A percentile compares a stretch with the other conserved stretches of the same genome.
These are phyloP conservation scores for Phytopythium cucurbitacearum DNA, from an alignment of 352 stramenopile genomes.

Conservation along the genomic window DNA sequence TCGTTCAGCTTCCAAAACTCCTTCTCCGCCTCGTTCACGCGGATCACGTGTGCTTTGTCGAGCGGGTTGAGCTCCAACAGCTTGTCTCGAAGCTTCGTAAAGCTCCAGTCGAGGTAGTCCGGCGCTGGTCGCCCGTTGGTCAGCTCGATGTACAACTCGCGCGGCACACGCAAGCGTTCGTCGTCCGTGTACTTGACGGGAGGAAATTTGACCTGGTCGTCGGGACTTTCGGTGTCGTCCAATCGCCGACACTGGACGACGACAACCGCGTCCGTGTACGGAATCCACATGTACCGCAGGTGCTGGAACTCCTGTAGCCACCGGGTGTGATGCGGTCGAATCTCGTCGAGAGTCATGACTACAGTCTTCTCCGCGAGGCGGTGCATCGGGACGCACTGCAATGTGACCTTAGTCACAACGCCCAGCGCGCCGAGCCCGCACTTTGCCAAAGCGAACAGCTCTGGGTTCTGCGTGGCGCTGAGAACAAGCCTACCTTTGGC, in stretches of 20 bases:
- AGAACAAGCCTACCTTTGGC: slow-evolving; percentile 89
- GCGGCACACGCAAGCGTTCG: slow-evolving; percentile 69
- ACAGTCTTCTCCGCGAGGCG: slow-evolving; percentile 92
- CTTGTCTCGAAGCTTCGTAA: slow-evolving; percentile 83
- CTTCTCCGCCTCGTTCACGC: slow-evolving; percentile 94
- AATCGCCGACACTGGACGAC: slow-evolving; percentile 89
- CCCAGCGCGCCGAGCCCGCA: slow-evolving; percentile 94
- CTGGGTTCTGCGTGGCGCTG: slow-evolving; percentile 62
- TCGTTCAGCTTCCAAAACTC: slow-evolving; percentile 95
- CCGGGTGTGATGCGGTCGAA: slow-evolving; percentile 69
- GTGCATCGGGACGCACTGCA: slow-evolving; percentile 94
- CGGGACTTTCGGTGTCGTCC: slow-evolving; percentile 35
- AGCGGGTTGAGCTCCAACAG: slow-evolving; percentile 84
- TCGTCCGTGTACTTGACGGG: slow-evolving; percentile 43
- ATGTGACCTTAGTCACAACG: slow-evolving; percentile 95
- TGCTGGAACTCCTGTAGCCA: slow-evolving; percentile 83
- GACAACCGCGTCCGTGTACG: slow-evolving; percentile 94
- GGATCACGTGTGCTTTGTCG: slow-evolving; percentile 90
- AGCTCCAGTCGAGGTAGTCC: slow-evolving; percentile 74
- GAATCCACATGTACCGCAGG: slow-evolving; percentile 99
- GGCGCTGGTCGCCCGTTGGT: slow-evolving; percentile 45
- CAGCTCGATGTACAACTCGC: slow-evolving; percentile 77
- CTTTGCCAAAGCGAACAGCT: slow-evolving; percentile 91
- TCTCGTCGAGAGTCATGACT: slow-evolving; percentile 87
- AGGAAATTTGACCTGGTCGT: slow-evolving; percentile 32